These are phyloP conservation scores for Acanthamoeba royreba DNA, from an alignment of 208 protist species.

Conservation along the genomic window DNA sequence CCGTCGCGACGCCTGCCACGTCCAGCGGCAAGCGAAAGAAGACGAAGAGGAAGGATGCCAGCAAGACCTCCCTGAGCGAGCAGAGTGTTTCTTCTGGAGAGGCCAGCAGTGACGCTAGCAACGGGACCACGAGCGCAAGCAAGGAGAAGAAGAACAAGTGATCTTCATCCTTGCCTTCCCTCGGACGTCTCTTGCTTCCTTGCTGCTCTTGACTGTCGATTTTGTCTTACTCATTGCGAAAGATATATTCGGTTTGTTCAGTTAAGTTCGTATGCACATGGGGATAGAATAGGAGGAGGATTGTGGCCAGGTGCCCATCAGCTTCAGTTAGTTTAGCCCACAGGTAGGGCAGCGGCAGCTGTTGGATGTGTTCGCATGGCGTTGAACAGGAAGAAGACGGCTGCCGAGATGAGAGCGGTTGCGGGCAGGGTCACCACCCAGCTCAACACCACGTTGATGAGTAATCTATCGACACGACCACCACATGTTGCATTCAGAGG, in stretches of 20 bases:
- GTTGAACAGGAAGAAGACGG: not conserved
- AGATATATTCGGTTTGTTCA: no score
- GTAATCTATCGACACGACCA: no score
- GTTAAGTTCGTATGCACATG: no score
- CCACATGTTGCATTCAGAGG: no score
- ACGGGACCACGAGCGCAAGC: not conserved
- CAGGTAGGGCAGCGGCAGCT: no score
- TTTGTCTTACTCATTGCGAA: no score
- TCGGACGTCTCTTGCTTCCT: no score
- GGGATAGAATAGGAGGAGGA: no score
- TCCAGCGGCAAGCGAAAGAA: not conserved
- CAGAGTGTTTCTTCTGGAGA: not conserved
- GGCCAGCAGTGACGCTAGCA: not conserved
- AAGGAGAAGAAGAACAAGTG: not conserved
- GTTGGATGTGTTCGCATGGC: not conserved
- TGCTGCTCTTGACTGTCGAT: no score
- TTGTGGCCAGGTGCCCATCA: no score
- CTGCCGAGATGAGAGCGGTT: not conserved
- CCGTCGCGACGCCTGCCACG: not conserved
- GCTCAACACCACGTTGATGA: not conserved
- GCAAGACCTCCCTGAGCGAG: not conserved
- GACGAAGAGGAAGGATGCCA: not conserved
- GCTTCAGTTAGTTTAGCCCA: no score
- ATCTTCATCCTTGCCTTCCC: not conserved
- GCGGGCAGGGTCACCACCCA: not conserved